Percentiles rank a stretch among this genome's conserved stretches.
Evolutionary conservation across 306 rosid genomes (phyloP).

Genomic region (Pterocarpus santalinus): DNA sequence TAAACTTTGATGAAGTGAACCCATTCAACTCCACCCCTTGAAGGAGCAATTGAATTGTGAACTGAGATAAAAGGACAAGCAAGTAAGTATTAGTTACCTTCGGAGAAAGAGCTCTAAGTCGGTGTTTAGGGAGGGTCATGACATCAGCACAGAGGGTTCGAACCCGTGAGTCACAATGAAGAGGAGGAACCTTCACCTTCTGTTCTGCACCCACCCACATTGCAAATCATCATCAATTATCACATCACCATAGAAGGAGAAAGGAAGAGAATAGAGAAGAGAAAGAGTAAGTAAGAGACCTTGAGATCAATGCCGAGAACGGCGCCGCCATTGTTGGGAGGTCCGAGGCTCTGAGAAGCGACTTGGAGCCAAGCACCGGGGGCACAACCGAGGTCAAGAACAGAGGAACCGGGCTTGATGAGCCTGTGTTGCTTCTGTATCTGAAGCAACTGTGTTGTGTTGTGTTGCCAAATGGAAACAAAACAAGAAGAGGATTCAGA

Average conservation of each 20-base stretch:
- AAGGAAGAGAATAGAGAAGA: background rate
- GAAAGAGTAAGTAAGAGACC: slow-evolving; percentile 41
- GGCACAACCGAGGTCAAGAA: slow-evolving; percentile 96
- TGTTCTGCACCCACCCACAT: slow-evolving; percentile 46
- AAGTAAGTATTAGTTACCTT: slow-evolving; percentile 52
- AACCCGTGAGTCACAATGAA: slow-evolving; percentile 85
- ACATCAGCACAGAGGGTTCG: slow-evolving; percentile 80
- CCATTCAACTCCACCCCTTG: too few species aligned
- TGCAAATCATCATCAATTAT: too few species aligned
- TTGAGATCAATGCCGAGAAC: slow-evolving; percentile 88
- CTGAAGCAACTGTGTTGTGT: slow-evolving; percentile 65
- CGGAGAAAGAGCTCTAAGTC: slow-evolving; percentile 68
- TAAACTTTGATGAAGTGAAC: too few species aligned
- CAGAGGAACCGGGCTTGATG: slow-evolving; percentile 69
- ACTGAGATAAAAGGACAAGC: too few species aligned
- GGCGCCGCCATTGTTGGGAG: slow-evolving; percentile 66
- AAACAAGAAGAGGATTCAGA: background rate
- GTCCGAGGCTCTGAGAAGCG: slow-evolving; percentile 92
- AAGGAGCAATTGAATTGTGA: too few species aligned
- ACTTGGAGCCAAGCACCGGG: slow-evolving; percentile 99
- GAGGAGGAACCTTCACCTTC: slow-evolving; percentile 86
- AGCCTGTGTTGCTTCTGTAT: slow-evolving; percentile 81
- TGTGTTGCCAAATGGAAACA: background rate
- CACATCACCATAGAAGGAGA: background rate
- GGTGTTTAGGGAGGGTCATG: slow-evolving; percentile 63